These are phyloP conservation scores for Alnus rubra DNA, from an alignment of 306 rosid species.

Conservation along the genomic window DNA sequence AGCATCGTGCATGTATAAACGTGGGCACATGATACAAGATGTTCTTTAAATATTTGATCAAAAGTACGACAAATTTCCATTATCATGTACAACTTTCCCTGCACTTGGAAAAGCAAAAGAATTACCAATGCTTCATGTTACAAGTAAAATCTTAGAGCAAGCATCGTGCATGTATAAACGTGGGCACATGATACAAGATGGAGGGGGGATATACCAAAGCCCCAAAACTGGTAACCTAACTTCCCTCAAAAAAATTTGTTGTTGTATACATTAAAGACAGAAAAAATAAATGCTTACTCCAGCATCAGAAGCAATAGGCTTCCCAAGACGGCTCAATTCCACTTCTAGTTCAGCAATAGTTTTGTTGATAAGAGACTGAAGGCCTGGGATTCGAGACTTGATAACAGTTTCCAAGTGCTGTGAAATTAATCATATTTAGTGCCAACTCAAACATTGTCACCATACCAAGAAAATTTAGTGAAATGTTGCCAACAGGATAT, in stretches of 20 bases:
- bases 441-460: not conserved
- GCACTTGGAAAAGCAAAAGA: conserved; percentile 16
- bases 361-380: conserved; percentile 86
- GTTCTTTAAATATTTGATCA: conserved; percentile 78
- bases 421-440: conserved; percentile 23
- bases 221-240: not conserved
- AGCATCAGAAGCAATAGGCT: conserved; percentile 81
- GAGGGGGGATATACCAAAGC: not conserved
- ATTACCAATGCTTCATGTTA: not conserved
- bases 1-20: not conserved
- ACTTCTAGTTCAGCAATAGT: conserved; percentile 76
- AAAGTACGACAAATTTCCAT: conserved; percentile 91
- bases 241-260: no score
- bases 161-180: not conserved
- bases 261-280: not conserved
- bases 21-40: no score
- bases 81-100: conserved; percentile 87
- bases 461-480: not conserved
- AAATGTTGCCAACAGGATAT: not conserved
- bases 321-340: conserved; percentile 84
- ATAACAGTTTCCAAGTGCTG: conserved; percentile 93
- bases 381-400: conserved; percentile 89
- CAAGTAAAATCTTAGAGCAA: not conserved
- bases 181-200: no score
- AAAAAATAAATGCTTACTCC: conserved; percentile 60